Conservation (phyloP, 306 rosid species). For the Datisca glomerata region DNA sequence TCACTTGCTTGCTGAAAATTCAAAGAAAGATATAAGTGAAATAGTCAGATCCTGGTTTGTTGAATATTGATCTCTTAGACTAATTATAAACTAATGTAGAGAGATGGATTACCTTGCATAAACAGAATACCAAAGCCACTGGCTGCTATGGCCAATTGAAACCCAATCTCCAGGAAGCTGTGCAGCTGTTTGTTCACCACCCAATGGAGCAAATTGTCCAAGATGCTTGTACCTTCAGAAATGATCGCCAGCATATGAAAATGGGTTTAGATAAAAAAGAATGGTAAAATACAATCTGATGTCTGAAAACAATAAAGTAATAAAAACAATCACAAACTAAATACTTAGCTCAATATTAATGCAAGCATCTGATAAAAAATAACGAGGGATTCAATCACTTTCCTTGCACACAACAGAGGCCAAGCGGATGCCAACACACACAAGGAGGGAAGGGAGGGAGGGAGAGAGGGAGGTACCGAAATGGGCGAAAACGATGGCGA, state of each 20-base stretch:
- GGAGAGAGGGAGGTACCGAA: conserved; percentile 37
- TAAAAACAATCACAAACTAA: too few species aligned
- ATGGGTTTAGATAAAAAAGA: too few species aligned
- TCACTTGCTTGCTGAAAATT: conserved; percentile 95
- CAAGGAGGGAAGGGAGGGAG: neutral
- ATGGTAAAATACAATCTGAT: too few species aligned
- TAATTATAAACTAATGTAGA: neutral
- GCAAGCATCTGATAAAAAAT: too few species aligned
- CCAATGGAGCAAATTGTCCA: conserved; percentile 96
- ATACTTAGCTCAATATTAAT: too few species aligned
- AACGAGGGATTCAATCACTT: too few species aligned
- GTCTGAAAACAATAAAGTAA: too few species aligned
- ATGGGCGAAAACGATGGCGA: conserved; percentile 86
- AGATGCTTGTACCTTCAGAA: conserved; percentile 85
- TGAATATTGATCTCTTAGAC: too few species aligned
- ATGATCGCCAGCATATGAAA: too few species aligned
- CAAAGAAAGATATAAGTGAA: too few species aligned
- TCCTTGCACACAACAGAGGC: neutral
- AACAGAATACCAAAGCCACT: conserved; percentile 98
- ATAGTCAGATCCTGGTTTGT: too few species aligned
- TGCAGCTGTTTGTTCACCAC: conserved; percentile 97
- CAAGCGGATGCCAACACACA: too few species aligned
- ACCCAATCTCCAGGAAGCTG: conserved; percentile 99
- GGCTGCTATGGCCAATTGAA: conserved; percentile 85
- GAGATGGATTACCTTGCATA: conserved; percentile 59